Conservation (phyloP, 164 flowering plant species). For the Chimonanthus praecox region DNA sequence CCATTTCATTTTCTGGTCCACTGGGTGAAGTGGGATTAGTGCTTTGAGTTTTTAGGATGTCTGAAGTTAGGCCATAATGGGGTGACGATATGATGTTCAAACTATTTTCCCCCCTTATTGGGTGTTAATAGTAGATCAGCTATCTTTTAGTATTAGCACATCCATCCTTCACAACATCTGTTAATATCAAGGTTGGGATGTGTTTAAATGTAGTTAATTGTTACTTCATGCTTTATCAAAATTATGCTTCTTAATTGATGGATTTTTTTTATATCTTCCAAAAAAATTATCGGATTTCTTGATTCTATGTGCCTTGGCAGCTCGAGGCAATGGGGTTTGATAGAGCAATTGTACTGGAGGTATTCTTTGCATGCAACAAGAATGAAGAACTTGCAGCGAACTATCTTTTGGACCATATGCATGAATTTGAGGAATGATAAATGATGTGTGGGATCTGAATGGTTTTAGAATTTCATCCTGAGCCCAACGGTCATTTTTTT, state of each 20-base stretch:
- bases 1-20: no score
- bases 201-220: no score
- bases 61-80: background rate
- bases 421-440: slow-evolving; percentile 48
- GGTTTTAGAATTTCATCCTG: background rate
- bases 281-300: no score
- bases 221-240: background rate
- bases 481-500: background rate
- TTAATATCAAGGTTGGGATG: background rate
- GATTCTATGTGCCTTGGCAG: slow-evolving; percentile 24
- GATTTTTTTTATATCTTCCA: no score
- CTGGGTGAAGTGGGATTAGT: no score
- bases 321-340: slow-evolving; percentile 67
- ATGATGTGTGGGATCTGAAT: background rate
- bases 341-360: slow-evolving; percentile 46
- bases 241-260: no score
- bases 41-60: no score
- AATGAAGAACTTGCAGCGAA: slow-evolving; percentile 70
- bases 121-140: background rate
- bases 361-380: slow-evolving; percentile 59
- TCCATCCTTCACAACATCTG: background rate
- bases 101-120: background rate
- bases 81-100: background rate
- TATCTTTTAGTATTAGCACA: background rate
- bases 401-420: slow-evolving; percentile 54